Base-by-base conservation (phyloP, 176 grass and related monocot genomes). In the Avena eriantha region DNA sequence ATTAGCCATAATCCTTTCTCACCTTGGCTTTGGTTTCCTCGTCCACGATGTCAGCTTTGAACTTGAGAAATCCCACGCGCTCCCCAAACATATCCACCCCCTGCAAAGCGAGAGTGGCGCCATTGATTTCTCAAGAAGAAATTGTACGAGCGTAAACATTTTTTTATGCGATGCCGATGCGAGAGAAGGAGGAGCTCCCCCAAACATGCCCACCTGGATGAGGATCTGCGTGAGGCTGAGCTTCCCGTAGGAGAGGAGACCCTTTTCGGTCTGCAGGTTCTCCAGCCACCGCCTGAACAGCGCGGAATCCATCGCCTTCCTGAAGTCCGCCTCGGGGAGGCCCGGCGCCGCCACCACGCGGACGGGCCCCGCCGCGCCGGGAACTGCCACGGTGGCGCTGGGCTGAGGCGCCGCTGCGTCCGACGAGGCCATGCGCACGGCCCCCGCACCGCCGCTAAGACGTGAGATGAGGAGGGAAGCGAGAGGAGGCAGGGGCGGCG, bases 61-160 rank as follows among this genome's bases (percentile, higher is more conserved):
- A 98, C 82, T 98, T 98, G 19, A 98, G 68, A 86, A 98, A 98
- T 3, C 96, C 93, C 74, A 98, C 90, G 0, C 90, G 91, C 77
- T 90, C 82, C 68, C 96, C 92, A 71, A 98, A 96, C 96, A 93
- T 98, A 80, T 98, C 93, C 4, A 96, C 85, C 2, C 96, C 90
- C 96, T 98, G 90, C 74, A 16, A 4, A 39, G 0, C 36, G 36
- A 39, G 36, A 39, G 36, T 5, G 35, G 35, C 35, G 35, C 35
- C 35, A 36, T 36, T 36, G 35, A 36, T 36, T 36, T 4, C 35
- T 36, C 4, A 36, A 4, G 35, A 36, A 36, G 35, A 36, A 36
- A 4, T 36, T 36, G 3, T 5, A 36, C 35, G 35, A 36, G 35
- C 35, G 35, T 36, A 36, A 36, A 4, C 35, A 36, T 36, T 36